Evolutionary conservation across 2,329 filamentous ascomycete species (phyloP), one percentile per base, ranked within the genome.

Genomic region (Allantophomopsis cytisporea): DNA sequence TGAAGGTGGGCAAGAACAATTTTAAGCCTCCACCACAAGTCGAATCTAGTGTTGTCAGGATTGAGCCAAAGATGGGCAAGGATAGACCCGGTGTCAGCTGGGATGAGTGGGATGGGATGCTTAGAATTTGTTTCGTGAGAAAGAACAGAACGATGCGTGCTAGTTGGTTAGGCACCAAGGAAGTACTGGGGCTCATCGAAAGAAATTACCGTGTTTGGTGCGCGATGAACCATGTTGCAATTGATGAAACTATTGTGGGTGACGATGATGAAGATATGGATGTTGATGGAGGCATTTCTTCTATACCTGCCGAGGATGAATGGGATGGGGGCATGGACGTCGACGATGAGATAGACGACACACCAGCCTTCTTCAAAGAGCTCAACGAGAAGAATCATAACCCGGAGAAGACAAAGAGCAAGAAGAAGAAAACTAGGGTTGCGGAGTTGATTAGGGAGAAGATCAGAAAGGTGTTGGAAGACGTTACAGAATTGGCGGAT

Each of bases 1-100:
- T 94, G 80, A 94, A 94, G 64, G 89, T 96, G 35, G 87, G 88
- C 47, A 83, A 81, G 62, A 91, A 93, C 62, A 96, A 96, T 65
- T 98, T 96, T 71, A 86, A 85, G 45, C 91, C 91, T 0, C 89
- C 91, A 1, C 91, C 91, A 7, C 76, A 86, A 54, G 91, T 98
- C 42, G 91, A 98, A 61, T 85, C 78, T 7, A 88, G 82, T 42
- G 88, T 95, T 6, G 87, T 95, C 36, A 74, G 88, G 43, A 82
- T 95, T 48, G 84, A 89, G 55, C 87, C 87, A 16, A 93, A 95
- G 64, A 71, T 74, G 31, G 87, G 87, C 10, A 66, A 63, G 36
- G 74, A 79, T 47, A 67, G 86, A 31, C 89, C 89, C 39, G 80
- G 86, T 50, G 88, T 96, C 47, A 84, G 78, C 56, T 96, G 89